Percentiles rank a stretch among this genome's conserved stretches.
phyloP scores from a whole-genome alignment of 306 rosid species.

The Inga leiocalycina region DNA sequence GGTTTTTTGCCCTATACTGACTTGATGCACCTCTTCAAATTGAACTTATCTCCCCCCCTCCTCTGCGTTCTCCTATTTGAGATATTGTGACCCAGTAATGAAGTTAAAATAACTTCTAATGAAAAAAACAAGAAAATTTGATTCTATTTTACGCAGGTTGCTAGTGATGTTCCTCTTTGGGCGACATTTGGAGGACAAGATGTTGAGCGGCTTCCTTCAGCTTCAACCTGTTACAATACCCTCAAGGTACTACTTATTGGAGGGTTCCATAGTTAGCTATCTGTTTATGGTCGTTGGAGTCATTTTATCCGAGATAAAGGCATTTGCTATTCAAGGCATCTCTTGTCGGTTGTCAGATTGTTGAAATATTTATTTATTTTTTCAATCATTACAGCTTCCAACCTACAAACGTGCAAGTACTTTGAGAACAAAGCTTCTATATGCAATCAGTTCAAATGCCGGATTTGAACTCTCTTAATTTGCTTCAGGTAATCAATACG shows the following conservation, averaged over 20 bases:
- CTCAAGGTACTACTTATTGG: slow-evolving; percentile 65
- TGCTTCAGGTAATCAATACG: slow-evolving; percentile 44
- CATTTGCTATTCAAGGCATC: slow-evolving; percentile 13
- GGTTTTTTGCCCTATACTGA: not conserved
- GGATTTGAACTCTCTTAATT: slow-evolving; percentile 93
- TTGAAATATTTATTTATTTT: slow-evolving; percentile 18
- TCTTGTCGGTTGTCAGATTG: slow-evolving; percentile 21
- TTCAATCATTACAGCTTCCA: slow-evolving; percentile 71
- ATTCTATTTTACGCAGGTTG: slow-evolving; percentile 58
- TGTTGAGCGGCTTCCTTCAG: slow-evolving; percentile 98
- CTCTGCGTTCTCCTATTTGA: not conserved
- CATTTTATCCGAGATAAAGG: slow-evolving; percentile 3
- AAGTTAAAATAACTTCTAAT: not conserved
- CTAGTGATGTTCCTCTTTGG: slow-evolving; percentile 87
- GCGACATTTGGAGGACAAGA: slow-evolving; percentile 93
- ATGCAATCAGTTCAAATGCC: slow-evolving; percentile 92
- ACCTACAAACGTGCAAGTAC: slow-evolving; percentile 92
- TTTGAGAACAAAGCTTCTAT: slow-evolving; percentile 80
- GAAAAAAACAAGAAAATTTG: not conserved
- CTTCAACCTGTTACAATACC: slow-evolving; percentile 97
- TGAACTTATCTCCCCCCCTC: not conserved
- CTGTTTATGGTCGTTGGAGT: slow-evolving; percentile 14
- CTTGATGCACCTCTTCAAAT: not conserved
- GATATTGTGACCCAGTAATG: slow-evolving; percentile 11
- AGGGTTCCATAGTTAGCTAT: slow-evolving; percentile 22